Conservation (phyloP, 2,329 filamentous ascomycete species). For the Colletotrichum cordylinicola region DNA sequence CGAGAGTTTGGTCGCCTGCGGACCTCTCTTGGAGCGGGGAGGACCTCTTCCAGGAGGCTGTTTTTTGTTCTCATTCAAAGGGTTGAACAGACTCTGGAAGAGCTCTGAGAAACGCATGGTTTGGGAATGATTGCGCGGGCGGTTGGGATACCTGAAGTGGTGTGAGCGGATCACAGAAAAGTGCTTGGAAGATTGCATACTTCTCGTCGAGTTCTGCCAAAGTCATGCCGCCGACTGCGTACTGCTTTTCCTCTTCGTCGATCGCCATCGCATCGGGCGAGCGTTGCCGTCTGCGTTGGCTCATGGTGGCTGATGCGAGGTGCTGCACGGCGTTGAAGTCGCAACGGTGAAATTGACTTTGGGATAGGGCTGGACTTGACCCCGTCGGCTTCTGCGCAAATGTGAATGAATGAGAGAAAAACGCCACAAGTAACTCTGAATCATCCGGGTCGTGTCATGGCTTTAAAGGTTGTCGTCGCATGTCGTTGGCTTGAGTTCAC, state of each 20-base stretch:
- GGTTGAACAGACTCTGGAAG: slow-evolving; percentile 81
- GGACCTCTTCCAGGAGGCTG: slow-evolving; percentile 64
- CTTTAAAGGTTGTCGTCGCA: slow-evolving; percentile 1
- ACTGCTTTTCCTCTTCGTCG: slow-evolving; percentile 59
- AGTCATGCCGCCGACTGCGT: slow-evolving; percentile 43
- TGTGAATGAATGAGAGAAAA: background rate
- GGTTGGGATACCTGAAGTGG: slow-evolving; percentile 76
- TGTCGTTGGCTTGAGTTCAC: background rate
- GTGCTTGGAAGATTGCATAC: slow-evolving; percentile 29
- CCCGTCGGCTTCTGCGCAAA: background rate
- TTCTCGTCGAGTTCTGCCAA: slow-evolving; percentile 51
- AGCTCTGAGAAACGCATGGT: slow-evolving; percentile 86
- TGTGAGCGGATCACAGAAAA: slow-evolving; percentile 8
- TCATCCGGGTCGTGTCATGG: background rate
- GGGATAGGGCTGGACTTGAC: background rate
- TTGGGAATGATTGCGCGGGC: slow-evolving; percentile 79
- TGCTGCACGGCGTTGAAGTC: background rate
- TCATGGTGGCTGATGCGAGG: slow-evolving; percentile 33
- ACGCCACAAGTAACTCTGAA: background rate
- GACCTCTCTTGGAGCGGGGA: slow-evolving; percentile 63
- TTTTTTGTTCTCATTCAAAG: slow-evolving; percentile 78
- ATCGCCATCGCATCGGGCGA: slow-evolving; percentile 45
- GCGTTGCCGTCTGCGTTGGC: slow-evolving; percentile 27
- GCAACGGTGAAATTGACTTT: background rate
- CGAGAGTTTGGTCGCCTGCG: slow-evolving; percentile 63